Base-by-base conservation (phyloP, 305 asterid genomes). In the Lippia alba region DNA sequence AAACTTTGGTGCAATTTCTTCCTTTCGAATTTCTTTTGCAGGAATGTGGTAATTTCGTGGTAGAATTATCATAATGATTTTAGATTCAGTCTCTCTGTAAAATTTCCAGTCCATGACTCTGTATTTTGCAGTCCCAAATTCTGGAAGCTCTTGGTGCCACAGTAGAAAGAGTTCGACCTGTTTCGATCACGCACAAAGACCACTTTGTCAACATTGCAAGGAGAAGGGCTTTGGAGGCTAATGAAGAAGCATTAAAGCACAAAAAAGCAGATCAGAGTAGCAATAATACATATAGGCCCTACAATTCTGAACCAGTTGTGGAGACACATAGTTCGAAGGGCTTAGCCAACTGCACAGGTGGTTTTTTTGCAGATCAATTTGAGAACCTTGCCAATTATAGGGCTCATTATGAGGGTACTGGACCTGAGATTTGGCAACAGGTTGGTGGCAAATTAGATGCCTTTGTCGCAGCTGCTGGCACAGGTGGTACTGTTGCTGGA, bases 71-170 rank as follows among this genome's bases (percentile, higher is more conserved):
- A 12, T 16, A 8, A 34, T 49, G 54, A 36, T 18, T 20, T 33
- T 60, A 17, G 49, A 61, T 11, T 19, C 32, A 57, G 56, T 60
- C 12, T 59, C 36, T 71, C n/a, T 20, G 34, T 56, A 12, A 12
- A n/a, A 16, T 15, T 74, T 64, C 41, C 20, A 20, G 4, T 34
- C 2, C 17, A 17, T 34, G 44, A 15, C 18, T 18, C 54, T 8
- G 24, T 71, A 46, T 40, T 64, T 76, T 74, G 76, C 92, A 94
- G 97, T 87, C 97, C 51, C 98, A 94, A 83, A 91, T 94, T 67
- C 73, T 94, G 59, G 97, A 94, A 83, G 96, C 98, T 53, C 91
- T 91, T 56, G 96, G 96, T 78, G 97, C 98, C 78, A 89, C 96
- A 7, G 94, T 94, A 32, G 98, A 91, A 86, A 87, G 98, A 79